Conservation (phyloP, 106 monocot species). For the Dioscorea dumetorum region DNA sequence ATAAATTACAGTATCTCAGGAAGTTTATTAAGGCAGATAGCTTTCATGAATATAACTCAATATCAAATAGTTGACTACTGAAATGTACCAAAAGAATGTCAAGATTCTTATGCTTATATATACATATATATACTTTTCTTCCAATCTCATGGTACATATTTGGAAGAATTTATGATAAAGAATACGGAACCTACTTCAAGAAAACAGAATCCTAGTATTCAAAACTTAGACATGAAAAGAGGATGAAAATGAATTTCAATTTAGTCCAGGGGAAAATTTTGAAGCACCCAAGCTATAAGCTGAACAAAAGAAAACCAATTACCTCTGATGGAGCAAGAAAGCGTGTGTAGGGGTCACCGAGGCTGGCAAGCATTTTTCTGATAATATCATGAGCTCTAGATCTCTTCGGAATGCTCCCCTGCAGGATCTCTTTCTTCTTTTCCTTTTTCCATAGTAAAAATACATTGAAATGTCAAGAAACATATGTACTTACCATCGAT, state of each 20-base stretch:
- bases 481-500: neutral
- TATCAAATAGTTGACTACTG: too few relatives aligned
- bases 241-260: neutral
- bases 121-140: too few relatives aligned
- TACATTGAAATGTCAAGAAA: neutral
- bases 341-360: conserved; percentile 86
- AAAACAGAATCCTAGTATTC: neutral
- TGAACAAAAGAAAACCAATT: conserved; percentile 14
- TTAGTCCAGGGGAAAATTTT: neutral
- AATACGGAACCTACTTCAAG: too few relatives aligned
- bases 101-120: too few relatives aligned
- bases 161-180: too few relatives aligned
- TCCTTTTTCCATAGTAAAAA: conserved; percentile 13
- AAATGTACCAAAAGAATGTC: too few relatives aligned
- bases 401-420: conserved; percentile 50
- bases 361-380: conserved; percentile 67
- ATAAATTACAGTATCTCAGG: too few relatives aligned
- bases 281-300: neutral
- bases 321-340: conserved; percentile 88
- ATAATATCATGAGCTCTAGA: conserved; percentile 74
- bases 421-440: conserved; percentile 59
- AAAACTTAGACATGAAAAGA: neutral
- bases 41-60: too few relatives aligned
- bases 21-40: too few relatives aligned
- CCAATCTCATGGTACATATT: too few relatives aligned